phyloP scores from a whole-genome alignment of 2,329 filamentous ascomycete species.

The Aureobasidium subglaciale region DNA sequence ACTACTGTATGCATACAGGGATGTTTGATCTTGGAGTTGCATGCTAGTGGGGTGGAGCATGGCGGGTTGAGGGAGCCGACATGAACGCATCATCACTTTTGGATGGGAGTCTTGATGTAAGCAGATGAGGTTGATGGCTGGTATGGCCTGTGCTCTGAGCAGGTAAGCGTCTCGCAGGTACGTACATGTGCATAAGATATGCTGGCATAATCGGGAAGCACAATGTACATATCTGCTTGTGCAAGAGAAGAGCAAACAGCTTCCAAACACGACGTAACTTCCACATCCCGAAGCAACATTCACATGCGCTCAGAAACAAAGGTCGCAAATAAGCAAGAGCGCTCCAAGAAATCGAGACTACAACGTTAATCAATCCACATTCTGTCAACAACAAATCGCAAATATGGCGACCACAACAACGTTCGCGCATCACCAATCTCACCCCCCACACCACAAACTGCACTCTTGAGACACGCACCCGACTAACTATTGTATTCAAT shows the following conservation, averaged over 20 bases:
- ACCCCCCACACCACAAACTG: neutral
- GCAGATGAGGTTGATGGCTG: constrained; percentile 9
- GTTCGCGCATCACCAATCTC: neutral
- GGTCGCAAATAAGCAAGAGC: neutral
- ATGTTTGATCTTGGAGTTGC: neutral
- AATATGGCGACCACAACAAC: constrained; percentile 7
- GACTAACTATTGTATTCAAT: too few relatives aligned
- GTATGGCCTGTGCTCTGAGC: neutral
- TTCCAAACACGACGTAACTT: constrained; percentile 11
- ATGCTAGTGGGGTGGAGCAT: neutral
- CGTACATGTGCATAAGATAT: neutral
- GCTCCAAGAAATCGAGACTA: neutral
- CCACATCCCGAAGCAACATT: constrained; percentile 6
- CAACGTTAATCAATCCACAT: neutral
- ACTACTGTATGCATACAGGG: neutral
- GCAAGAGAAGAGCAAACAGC: constrained; percentile 2
- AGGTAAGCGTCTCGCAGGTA: neutral
- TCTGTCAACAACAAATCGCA: neutral
- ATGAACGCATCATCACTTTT: constrained; percentile 10
- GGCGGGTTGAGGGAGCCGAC: neutral
- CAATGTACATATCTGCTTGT: neutral
- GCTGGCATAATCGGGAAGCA: neutral
- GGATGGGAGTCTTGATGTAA: neutral
- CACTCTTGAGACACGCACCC: neutral
- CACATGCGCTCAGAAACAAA: neutral